Percentiles rank a stretch among this genome's conserved stretches.
Conservation (phyloP, 257 asterid genomes). For the Solanum commersonii region DNA sequence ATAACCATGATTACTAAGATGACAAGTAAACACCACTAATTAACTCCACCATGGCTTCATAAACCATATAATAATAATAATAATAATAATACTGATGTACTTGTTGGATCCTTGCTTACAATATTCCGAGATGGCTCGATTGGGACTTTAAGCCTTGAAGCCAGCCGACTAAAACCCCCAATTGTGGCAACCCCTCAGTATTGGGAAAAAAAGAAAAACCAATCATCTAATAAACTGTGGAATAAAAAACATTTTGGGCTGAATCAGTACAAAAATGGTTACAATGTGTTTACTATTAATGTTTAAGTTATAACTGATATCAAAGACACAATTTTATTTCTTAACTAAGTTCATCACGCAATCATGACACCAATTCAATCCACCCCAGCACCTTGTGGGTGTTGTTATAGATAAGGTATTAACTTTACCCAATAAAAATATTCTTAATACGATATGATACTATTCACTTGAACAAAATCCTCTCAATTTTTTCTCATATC, state of each 20-base stretch:
- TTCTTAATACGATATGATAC: too few relatives aligned
- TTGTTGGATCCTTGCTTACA: not conserved
- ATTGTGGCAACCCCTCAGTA: not conserved
- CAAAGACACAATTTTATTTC: accelerated
- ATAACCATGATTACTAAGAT: not conserved
- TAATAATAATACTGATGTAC: not conserved
- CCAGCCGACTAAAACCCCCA: not conserved
- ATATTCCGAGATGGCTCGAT: not conserved
- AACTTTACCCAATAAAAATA: too few relatives aligned
- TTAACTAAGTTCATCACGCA: too few relatives aligned
- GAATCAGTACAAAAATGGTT: not conserved
- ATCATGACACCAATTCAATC: too few relatives aligned
- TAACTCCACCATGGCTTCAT: not conserved
- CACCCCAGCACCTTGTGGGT: too few relatives aligned
- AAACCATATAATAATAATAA: not conserved
- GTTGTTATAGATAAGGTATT: accelerated
- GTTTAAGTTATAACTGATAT: too few relatives aligned
- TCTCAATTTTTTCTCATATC: too few relatives aligned
- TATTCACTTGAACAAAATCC: too few relatives aligned
- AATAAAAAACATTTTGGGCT: not conserved
- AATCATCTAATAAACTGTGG: not conserved
- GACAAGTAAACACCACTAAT: not conserved
- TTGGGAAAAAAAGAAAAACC: not conserved
- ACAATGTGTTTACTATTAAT: not conserved
- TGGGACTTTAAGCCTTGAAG: not conserved